Base-by-base conservation (phyloP, 2,329 filamentous ascomycete species). In the Plectosphaerella cucumerina region DNA sequence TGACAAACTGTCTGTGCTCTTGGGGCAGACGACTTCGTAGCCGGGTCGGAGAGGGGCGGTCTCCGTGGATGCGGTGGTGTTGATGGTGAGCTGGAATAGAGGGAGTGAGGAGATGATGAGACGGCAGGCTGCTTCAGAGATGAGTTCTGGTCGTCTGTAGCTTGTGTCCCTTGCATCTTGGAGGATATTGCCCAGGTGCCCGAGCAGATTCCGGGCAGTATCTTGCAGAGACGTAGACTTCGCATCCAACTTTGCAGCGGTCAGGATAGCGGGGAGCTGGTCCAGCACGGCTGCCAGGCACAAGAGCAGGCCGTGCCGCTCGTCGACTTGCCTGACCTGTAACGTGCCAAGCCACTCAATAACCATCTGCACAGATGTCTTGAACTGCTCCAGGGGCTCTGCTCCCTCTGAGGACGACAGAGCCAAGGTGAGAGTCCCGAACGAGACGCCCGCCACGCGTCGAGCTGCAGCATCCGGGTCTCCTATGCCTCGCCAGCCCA, bases 401-500 rank as follows among this genome's bases (percentile, higher is more conserved):
- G 52, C 47, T 3, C 54, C 48, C 15, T 37, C 49, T 10, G 54
- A 47, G 9, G 51, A 53, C 4, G 71, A 69, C 34, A 73, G 60
- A 51, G 73, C 69, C 34, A 65, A 71, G 56, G 69, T 75, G 5
- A 92, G 64, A 1, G 66, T 63, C 6, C 89, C 89, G 59, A 93
- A 84, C 0, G 89, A 85, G 2, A 68, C 69, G 2, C 88, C 90
- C 14, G 90, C 86, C 47, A 82, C 79, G 58, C 89, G 79, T 54
- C 94, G 81, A 2, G 90, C 90, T 6, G 78, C 72, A 0, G 84
- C 78, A 65, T 97, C 91, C 9, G 84, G 75, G 56, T 95, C 90
- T 0, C 86, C 85, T n/a, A 95, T 81, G 1, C 94, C 94, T 65
- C 93, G 81, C 94, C 94, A 99, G 18, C 83, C 85, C 12, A 95